phyloP scores from a whole-genome alignment of 192 early-diverging fungal genomes.

The Martensiomyces pterosporus region DNA sequence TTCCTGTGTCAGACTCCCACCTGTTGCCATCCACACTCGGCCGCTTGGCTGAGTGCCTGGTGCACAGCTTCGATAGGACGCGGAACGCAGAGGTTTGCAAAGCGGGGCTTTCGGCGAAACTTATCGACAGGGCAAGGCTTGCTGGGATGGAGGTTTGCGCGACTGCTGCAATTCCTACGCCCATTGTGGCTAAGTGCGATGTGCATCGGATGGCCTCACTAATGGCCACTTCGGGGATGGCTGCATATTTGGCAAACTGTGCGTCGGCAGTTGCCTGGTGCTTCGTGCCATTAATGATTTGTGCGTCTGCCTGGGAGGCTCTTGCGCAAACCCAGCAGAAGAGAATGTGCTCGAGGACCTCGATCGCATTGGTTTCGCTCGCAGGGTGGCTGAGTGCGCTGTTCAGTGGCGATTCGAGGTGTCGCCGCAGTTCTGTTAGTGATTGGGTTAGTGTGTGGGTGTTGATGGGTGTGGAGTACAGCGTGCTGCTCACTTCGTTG shows the following conservation, averaged over 20 bases:
- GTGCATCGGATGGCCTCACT: constrained; percentile 27
- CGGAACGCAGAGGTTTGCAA: constrained; percentile 17
- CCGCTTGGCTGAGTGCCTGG: constrained; percentile 33
- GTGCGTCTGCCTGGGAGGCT: constrained; percentile 28
- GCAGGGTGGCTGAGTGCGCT: constrained; percentile 22
- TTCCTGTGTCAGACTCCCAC: constrained; percentile 28
- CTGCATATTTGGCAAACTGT: constrained; percentile 27
- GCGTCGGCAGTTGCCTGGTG: constrained; percentile 8
- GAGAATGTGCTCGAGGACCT: constrained; percentile 30
- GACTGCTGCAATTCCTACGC: constrained; percentile 24
- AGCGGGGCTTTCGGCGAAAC: constrained; percentile 9
- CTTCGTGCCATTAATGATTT: constrained; percentile 17
- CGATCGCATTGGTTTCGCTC: constrained; percentile 27
- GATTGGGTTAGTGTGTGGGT: constrained; percentile 4
- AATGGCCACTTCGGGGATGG: constrained; percentile 7
- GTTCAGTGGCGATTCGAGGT: constrained; percentile 35
- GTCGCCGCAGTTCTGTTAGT: constrained; percentile 25
- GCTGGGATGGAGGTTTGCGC: constrained; percentile 34
- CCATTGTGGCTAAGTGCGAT: constrained; percentile 26
- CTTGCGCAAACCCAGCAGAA: constrained; percentile 43
- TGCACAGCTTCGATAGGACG: constrained; percentile 29
- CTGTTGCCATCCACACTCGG: constrained; percentile 17
- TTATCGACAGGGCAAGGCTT: constrained; percentile 18
- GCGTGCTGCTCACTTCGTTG: constrained; percentile 24
- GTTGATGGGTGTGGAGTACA: constrained; percentile 21